Conservation (phyloP, 2,329 filamentous ascomycete species). For the Aureobasidium sp. region DNA sequence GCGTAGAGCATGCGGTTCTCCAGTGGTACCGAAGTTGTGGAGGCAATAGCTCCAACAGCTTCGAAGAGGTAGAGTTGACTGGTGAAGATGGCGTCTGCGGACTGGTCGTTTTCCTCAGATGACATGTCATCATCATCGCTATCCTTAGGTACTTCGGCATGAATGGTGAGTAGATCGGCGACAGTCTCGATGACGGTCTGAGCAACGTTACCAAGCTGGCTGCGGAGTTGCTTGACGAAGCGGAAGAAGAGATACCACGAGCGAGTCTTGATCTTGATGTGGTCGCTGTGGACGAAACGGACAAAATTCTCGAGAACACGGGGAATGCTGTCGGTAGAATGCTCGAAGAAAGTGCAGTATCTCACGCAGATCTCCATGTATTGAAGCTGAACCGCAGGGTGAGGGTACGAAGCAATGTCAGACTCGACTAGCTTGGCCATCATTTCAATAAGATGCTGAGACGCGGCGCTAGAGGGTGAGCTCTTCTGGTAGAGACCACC, state of each 20-base stretch:
- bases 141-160: conserved; percentile 74
- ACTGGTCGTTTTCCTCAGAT: conserved; percentile 83
- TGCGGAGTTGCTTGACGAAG: conserved; percentile 78
- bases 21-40: conserved; percentile 63
- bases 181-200: conserved; percentile 88
- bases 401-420: conserved; percentile 74
- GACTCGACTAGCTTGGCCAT: conserved; percentile 95
- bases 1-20: conserved; percentile 85
- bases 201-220: conserved; percentile 78
- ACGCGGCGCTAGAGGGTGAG: conserved; percentile 68
- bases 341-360: conserved; percentile 88
- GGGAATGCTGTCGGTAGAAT: conserved; percentile 70
- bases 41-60: conserved; percentile 86
- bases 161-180: conserved; percentile 78
- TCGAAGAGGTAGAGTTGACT: conserved; percentile 93
- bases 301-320: conserved; percentile 89
- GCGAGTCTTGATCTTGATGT: conserved; percentile 76
- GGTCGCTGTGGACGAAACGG: conserved; percentile 76
- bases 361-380: conserved; percentile 98
- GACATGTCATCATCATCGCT: conserved; percentile 86
- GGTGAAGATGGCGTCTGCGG: conserved; percentile 81
- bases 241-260: conserved; percentile 98
- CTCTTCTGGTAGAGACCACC: conserved; percentile 78
- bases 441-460: conserved; percentile 78
- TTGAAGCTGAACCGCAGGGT: conserved; percentile 86